Evolutionary conservation across 345 rosid genomes (phyloP).

Genomic region (Hibiscus trionum): DNA sequence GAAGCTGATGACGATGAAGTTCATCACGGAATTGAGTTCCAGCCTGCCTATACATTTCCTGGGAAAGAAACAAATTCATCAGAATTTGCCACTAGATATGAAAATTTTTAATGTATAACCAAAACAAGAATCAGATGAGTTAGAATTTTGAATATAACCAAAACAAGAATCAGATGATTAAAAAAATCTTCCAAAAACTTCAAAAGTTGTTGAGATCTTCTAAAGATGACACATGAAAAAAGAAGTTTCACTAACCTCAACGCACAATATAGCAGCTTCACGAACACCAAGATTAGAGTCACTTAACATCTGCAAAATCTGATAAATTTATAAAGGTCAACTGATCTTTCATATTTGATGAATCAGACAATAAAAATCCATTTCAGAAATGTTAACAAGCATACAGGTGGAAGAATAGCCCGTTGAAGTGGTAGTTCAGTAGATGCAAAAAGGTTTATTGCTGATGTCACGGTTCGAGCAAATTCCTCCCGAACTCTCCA

Average conservation of each 20-base stretch:
- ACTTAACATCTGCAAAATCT: constrained; percentile 93
- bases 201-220: not conserved
- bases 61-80: constrained; percentile 20
- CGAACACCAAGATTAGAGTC: constrained; percentile 86
- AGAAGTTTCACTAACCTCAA: constrained; percentile 50
- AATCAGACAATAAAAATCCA: not conserved
- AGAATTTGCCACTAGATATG: not conserved
- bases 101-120: not conserved
- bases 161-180: constrained; percentile 1
- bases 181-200: not conserved
- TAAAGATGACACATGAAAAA: not conserved
- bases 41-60: constrained; percentile 96
- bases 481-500: constrained; percentile 99
- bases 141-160: not conserved
- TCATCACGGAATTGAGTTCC: constrained; percentile 96
- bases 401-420: constrained; percentile 89
- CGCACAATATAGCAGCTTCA: constrained; percentile 88
- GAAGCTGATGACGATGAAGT: constrained; percentile 91
- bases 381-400: constrained; percentile 12
- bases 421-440: constrained; percentile 98
- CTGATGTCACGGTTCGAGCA: constrained; percentile 88
- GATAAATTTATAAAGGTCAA: constrained; percentile 13
- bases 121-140: constrained; percentile 3
- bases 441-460: constrained; percentile 81
- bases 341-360: not conserved